A percentile compares a stretch with the other conserved stretches of the same genome.
Evolutionary conservation across 1,139 yeast genomes (phyloP).

Genomic region (Wickerhamomyces sp.): DNA sequence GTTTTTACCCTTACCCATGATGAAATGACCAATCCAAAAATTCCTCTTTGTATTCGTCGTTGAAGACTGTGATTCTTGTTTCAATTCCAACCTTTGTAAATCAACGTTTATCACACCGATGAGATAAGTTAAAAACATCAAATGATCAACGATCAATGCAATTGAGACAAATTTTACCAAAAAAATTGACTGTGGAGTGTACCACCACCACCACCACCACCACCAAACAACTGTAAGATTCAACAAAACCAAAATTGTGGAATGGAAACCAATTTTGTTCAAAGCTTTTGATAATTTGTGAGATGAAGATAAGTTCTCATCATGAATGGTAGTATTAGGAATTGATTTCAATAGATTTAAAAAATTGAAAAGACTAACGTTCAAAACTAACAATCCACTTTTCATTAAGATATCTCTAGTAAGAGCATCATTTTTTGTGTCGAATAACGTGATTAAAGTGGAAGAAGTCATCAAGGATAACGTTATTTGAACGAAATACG

Average conservation of each 20-base stretch:
- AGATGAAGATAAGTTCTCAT: conserved; percentile 37
- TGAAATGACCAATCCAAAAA: too few species aligned
- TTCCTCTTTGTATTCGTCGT: too few species aligned
- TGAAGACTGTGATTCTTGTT: too few species aligned
- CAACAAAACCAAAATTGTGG: conserved; percentile 28
- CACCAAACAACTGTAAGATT: conserved; percentile 24
- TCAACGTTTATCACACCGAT: conserved; percentile 65
- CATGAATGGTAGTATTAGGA: conserved; percentile 33
- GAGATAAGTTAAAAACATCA: conserved; percentile 58
- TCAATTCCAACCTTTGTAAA: conserved; percentile 54
- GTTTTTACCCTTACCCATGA: too few species aligned
- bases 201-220: conserved; percentile 25
- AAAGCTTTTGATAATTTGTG: conserved; percentile 32
- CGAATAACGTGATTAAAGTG: conserved; percentile 41
- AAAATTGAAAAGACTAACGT: conserved; percentile 33
- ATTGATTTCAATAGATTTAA: conserved; percentile 39
- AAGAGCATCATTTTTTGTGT: conserved; percentile 41
- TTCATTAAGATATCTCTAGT: too few species aligned
- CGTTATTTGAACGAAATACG: conserved; percentile 48
- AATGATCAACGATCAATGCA: conserved; percentile 49
- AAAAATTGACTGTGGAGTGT: conserved; percentile 37
- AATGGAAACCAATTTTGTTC: conserved; percentile 29
- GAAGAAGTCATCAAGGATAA: too few species aligned
- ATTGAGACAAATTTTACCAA: conserved; percentile 33
- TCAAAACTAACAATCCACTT: conserved; percentile 29